Evolutionary conservation across 345 rosid genomes (phyloP).

Genomic region (Raphanus raphanistrum): DNA sequence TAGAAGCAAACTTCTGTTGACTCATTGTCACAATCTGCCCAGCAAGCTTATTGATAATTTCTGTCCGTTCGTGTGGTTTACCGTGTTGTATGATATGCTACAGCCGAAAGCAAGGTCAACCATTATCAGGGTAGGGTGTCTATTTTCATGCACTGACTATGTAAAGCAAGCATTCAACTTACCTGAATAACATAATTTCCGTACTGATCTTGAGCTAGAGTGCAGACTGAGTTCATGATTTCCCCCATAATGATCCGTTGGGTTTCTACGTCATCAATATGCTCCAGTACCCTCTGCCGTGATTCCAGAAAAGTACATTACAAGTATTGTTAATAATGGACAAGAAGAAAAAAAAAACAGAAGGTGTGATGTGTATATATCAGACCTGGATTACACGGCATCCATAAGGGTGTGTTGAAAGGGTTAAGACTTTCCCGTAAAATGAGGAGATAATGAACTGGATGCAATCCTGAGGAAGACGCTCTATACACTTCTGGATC

Average conservation of each 20-base stretch:
- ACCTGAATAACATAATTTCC: slow-evolving; percentile 99
- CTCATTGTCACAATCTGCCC: slow-evolving; percentile 97
- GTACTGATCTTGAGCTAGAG: slow-evolving; percentile 87
- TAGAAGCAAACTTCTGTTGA: slow-evolving; percentile 97
- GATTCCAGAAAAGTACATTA: neutral
- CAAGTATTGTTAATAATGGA: neutral
- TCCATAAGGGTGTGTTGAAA: slow-evolving; percentile 97
- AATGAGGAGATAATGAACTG: slow-evolving; percentile 86
- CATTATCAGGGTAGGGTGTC: neutral
- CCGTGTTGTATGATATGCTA: slow-evolving; percentile 95
- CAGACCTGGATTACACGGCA: slow-evolving; percentile 95
- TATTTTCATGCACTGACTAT: slow-evolving; percentile 5
- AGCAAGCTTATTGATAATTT: slow-evolving; percentile 73
- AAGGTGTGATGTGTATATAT: neutral
- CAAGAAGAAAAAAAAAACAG: neutral
- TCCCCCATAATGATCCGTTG: slow-evolving; percentile 82
- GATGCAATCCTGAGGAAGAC: slow-evolving; percentile 77
- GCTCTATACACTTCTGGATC: slow-evolving; percentile 92
- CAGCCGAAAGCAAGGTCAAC: slow-evolving; percentile 25
- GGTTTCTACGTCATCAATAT: slow-evolving; percentile 62
- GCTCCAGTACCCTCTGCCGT: slow-evolving; percentile 85
- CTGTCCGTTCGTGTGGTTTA: slow-evolving; percentile 72
- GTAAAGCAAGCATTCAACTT: slow-evolving; percentile 14
- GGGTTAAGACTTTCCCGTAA: slow-evolving; percentile 77
- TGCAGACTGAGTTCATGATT: slow-evolving; percentile 73